Evolutionary conservation across 495 filamentous ascomycete genomes (phyloP).

Genomic region (Cercophora newfieldiana): DNA sequence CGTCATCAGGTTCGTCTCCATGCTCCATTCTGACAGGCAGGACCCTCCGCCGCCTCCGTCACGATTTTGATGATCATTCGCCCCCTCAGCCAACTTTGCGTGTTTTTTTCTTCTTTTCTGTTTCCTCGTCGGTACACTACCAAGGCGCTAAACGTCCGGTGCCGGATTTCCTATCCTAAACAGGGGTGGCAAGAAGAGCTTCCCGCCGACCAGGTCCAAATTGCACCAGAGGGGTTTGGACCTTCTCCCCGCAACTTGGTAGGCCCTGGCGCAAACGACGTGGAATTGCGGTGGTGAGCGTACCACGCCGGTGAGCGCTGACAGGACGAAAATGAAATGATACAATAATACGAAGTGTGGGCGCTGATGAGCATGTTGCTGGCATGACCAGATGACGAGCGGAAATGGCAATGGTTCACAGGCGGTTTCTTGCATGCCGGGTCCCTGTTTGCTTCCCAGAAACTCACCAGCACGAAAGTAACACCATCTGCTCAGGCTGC

Average conservation of each 20-base stretch:
- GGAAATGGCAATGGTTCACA: constrained; percentile 7
- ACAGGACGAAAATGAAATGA: constrained; percentile 14
- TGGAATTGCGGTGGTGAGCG: not conserved
- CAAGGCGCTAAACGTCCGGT: not conserved
- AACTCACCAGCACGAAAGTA: not conserved
- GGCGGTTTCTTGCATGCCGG: not conserved
- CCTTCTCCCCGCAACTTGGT: not conserved
- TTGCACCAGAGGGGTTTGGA: not conserved
- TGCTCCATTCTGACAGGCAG: not conserved
- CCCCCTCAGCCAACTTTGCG: constrained; percentile 1
- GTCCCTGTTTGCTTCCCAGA: not conserved
- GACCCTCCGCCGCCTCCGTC: constrained; percentile 4
- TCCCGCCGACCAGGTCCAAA: not conserved
- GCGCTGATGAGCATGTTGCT: not conserved
- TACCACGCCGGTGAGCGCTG: not conserved
- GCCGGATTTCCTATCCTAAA: not conserved
- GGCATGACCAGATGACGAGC: not conserved
- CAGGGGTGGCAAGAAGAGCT: not conserved
- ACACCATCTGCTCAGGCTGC: constrained; percentile 2
- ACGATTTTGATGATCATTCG: constrained; percentile 12
- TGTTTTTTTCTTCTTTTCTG: not conserved
- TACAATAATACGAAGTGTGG: constrained; percentile 6
- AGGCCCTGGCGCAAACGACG: not conserved
- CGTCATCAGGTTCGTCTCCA: not conserved
- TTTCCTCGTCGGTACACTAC: not conserved